Percentiles rank a stretch among this genome's conserved stretches.
Evolutionary conservation across 257 asterid species (phyloP).

Genomic region (Anisodus acutangulus): DNA sequence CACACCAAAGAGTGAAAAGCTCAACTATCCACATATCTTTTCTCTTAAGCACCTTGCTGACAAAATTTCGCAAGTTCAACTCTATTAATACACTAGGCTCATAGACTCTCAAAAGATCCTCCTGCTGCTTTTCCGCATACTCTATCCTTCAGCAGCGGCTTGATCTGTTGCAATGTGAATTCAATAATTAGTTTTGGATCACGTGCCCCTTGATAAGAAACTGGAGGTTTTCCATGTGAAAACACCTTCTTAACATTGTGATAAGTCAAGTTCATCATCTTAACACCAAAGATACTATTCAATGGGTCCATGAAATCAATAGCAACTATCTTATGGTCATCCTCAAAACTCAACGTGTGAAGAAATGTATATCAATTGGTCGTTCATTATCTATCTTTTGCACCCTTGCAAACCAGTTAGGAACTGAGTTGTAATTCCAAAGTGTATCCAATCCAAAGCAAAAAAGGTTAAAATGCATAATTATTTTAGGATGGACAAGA

Average conservation of each 20-base stretch:
- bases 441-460: no score
- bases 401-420: no score
- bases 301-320: no score
- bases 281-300: no score
- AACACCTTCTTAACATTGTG: slow-evolving; percentile 47
- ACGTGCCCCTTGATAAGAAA: slow-evolving; percentile 90
- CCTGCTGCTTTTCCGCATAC: slow-evolving; percentile 76
- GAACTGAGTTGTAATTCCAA: no score
- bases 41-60: slow-evolving; percentile 78
- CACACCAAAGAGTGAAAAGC: slow-evolving; percentile 98
- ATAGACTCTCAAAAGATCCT: slow-evolving; percentile 73
- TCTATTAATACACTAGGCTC: slow-evolving; percentile 84
- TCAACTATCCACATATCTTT: slow-evolving; percentile 93
- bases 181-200: slow-evolving; percentile 79
- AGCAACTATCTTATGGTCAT: no score
- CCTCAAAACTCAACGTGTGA: no score
- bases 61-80: slow-evolving; percentile 77
- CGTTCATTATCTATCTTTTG: no score
- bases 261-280: no score
- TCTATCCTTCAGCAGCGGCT: slow-evolving; percentile 73
- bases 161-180: slow-evolving; percentile 68
- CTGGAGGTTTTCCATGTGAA: slow-evolving; percentile 81
- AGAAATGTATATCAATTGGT: no score
- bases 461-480: no score
- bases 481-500: no score